Base-by-base conservation (phyloP, 1,139 yeast genomes). In the Lodderomyces theae region DNA sequence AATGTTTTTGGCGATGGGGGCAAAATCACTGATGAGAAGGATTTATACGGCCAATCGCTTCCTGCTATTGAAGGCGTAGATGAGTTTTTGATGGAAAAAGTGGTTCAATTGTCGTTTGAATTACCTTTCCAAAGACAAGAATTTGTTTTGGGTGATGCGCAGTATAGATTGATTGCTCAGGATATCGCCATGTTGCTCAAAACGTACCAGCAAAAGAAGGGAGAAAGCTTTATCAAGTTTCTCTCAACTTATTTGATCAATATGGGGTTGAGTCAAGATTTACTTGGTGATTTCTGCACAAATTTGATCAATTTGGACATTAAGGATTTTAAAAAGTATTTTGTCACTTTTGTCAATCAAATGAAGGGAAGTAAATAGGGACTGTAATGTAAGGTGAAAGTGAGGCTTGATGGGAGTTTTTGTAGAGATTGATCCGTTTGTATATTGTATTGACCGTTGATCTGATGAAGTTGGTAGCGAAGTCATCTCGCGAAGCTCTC, bases 161-260 rank as follows among this genome's bases (percentile, higher is more conserved):
- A 86, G 56, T 79, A 77, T 52, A 76, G 94, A 53, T 69, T 81
- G 41, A 74, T 86, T 35, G 82, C 89, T 2, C 79, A 80, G 46
- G 98, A 92, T 53, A 69, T 88, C 9, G 81, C 95, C 0, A 67
- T 78, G 32, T 66, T 89, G 31, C 77, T 90, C 56, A 84, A 81
- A 51, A 72, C 83, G 4, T 70, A 86, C 49, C 83, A 77, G 64
- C 50, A 63, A 40, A 56, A 53, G 28, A 58, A 61, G 39, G 60
- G 62, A 26, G 70, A 61, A 44, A 66, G 70, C 15, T 74, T 81
- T 50, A 57, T 78, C 35, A 66, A 61, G 42, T 78, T 70, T 47
- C 61, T 85, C 50, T 76, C 73, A 23, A 69, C 66, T 32, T 82
- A 80, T 54, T 70, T 82, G 53, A 74, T 75, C 23, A 75, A 71